Evolutionary conservation across 2,329 filamentous ascomycete genomes (phyloP).

Genomic region (Mollisiaceae sp.): DNA sequence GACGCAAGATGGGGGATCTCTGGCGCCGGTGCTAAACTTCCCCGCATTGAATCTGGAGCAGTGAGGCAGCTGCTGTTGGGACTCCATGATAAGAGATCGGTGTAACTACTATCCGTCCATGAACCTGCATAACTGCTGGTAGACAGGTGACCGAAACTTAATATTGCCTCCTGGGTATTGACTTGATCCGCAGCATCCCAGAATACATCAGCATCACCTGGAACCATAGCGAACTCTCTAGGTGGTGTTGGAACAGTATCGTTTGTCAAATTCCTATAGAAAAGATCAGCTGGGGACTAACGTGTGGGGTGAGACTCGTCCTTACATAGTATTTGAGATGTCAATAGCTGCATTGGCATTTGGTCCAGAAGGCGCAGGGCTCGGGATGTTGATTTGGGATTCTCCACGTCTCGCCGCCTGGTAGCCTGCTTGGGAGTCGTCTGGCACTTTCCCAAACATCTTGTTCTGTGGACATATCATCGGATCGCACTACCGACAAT

Average conservation of each 20-base stretch:
- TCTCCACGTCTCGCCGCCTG: background rate
- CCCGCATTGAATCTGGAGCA: background rate
- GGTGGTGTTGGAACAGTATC: background rate
- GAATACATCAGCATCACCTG: slow-evolving; percentile 4
- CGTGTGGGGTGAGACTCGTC: background rate
- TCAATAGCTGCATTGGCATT: background rate
- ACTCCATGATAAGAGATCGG: slow-evolving; percentile 12
- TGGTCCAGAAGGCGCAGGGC: background rate
- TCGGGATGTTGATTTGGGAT: background rate
- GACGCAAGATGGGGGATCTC: background rate
- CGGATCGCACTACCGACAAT: slow-evolving; percentile 26
- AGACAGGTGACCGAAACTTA: slow-evolving; percentile 5
- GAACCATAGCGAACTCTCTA: background rate
- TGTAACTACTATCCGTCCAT: slow-evolving; percentile 18
- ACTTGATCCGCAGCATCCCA: slow-evolving; percentile 14
- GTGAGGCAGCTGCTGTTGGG: slow-evolving; percentile 5
- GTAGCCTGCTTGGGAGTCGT: background rate
- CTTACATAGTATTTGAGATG: background rate
- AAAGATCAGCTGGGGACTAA: background rate
- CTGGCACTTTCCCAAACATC: slow-evolving; percentile 18
- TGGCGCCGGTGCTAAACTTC: background rate
- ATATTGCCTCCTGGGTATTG: slow-evolving; percentile 7
- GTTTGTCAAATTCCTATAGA: background rate
- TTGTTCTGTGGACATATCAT: slow-evolving; percentile 28
- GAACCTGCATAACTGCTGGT: slow-evolving; percentile 17